Conservation (phyloP, 169 alveolate species). For the Amoebophrya sp. region DNA sequence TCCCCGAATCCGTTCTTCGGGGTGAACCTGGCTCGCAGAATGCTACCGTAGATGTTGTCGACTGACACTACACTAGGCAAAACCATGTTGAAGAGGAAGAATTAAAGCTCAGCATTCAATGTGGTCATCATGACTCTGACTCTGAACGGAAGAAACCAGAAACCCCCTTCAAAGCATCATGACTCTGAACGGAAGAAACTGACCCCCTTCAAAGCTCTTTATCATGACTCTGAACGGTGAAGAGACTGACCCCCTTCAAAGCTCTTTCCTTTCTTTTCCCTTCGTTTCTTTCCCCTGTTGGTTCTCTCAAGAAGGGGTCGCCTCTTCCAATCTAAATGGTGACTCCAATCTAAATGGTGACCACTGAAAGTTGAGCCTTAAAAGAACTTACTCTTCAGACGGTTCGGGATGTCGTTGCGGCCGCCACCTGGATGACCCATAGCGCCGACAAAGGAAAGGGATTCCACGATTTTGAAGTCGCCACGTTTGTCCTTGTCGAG, state of each 20-base stretch:
- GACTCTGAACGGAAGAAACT: too few species aligned
- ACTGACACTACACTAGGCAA: conserved; percentile 84
- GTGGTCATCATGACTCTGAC: background rate
- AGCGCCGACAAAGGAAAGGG: conserved; percentile 83
- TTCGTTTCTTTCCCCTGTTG: too few species aligned
- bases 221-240: too few species aligned
- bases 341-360: too few species aligned
- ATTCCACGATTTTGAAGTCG: conserved; percentile 77
- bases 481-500: conserved; percentile 87
- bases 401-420: conserved; percentile 90
- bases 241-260: too few species aligned
- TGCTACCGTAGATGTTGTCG: conserved; percentile 89
- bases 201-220: too few species aligned
- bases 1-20: conserved; percentile 71
- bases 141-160: background rate
- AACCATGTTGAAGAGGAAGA: conserved; percentile 76
- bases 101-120: conserved; percentile 29
- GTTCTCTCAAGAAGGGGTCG: too few species aligned
- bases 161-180: background rate
- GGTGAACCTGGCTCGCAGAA: conserved; percentile 78
- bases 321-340: too few species aligned
- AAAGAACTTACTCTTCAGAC: conserved; percentile 87
- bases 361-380: too few species aligned
- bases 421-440: conserved; percentile 90
- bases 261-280: too few species aligned